These are phyloP conservation scores for Endotrypanum monterogeii DNA, from an alignment of 208 protist genomes.

Conservation along the genomic window DNA sequence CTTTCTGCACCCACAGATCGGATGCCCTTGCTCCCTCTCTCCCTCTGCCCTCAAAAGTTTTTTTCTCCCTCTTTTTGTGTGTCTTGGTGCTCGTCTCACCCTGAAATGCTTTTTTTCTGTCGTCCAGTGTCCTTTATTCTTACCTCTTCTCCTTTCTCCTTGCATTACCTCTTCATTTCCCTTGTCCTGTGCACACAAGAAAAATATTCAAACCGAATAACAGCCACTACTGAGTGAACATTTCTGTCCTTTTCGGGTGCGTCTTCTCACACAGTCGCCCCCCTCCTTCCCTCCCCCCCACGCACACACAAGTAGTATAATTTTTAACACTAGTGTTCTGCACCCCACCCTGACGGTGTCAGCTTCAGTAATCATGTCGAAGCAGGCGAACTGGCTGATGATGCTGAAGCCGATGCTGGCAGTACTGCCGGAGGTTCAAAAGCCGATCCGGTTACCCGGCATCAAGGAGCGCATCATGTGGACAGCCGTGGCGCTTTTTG, in stretches of 20 bases:
- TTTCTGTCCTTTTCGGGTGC: not conserved
- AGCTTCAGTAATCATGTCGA: constrained; percentile 18
- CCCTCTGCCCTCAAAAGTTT: too few relatives aligned
- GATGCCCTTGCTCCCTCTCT: not conserved
- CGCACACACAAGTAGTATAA: too few relatives aligned
- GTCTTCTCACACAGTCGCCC: not conserved
- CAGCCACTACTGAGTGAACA: not conserved
- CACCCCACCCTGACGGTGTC: not conserved
- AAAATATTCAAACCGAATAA: not conserved
- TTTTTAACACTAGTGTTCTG: too few relatives aligned
- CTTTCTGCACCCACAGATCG: too few relatives aligned
- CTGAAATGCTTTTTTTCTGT: not conserved
- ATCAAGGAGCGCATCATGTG: constrained; percentile 98
- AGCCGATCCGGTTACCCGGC: constrained; percentile 84
- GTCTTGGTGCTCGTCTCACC: not conserved
- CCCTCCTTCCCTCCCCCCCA: not conserved
- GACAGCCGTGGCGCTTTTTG: constrained; percentile 98
- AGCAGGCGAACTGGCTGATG: constrained; percentile 70
- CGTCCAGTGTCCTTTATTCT: too few relatives aligned
- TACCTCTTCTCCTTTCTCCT: not conserved
- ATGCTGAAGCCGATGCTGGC: constrained; percentile 94
- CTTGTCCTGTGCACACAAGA: not conserved
- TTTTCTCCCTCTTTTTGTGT: not conserved
- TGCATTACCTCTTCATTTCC: too few relatives aligned
- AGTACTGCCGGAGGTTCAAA: constrained; percentile 95